phyloP scores from a whole-genome alignment of 2,329 filamentous ascomycete species.

The Arthrobotrys iridis region DNA sequence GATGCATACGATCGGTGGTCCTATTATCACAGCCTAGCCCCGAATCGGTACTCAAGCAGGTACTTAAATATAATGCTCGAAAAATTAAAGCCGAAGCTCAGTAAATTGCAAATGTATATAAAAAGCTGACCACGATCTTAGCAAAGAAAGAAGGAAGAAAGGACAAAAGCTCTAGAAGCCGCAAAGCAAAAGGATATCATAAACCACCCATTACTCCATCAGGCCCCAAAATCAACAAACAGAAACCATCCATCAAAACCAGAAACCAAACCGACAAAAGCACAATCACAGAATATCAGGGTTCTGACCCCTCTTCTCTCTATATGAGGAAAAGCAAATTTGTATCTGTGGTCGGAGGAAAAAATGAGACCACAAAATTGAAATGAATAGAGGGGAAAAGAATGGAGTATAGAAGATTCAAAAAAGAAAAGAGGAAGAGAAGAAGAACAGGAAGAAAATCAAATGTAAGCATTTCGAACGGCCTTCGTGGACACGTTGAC shows the following conservation, averaged over 20 bases:
- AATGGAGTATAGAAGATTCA: slow-evolving; percentile 18
- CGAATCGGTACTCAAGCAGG: no score
- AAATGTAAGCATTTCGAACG: slow-evolving; percentile 14
- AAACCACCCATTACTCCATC: slow-evolving; percentile 28
- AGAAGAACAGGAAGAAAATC: no score
- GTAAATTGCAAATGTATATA: not conserved
- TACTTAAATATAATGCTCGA: not conserved
- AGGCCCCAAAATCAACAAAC: not conserved
- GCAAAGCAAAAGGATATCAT: slow-evolving; percentile 13
- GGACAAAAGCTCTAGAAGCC: not conserved
- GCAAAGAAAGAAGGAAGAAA: no score
- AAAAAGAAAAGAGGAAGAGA: slow-evolving; percentile 9
- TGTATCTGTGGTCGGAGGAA: slow-evolving; percentile 5
- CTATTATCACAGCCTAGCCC: no score
- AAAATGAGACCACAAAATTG: not conserved
- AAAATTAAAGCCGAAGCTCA: not conserved
- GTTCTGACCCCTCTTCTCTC: slow-evolving; percentile 10
- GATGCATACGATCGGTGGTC: no score
- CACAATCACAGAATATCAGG: not conserved
- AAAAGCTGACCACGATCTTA: not conserved
- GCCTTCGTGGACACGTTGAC: slow-evolving; percentile 31
- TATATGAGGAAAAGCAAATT: slow-evolving; percentile 18
- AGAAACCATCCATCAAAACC: not conserved
- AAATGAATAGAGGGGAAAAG: not conserved
- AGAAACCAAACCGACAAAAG: not conserved